Conservation (phyloP, 1,284 basidiomycete species). For the Lentinus polychrous region DNA sequence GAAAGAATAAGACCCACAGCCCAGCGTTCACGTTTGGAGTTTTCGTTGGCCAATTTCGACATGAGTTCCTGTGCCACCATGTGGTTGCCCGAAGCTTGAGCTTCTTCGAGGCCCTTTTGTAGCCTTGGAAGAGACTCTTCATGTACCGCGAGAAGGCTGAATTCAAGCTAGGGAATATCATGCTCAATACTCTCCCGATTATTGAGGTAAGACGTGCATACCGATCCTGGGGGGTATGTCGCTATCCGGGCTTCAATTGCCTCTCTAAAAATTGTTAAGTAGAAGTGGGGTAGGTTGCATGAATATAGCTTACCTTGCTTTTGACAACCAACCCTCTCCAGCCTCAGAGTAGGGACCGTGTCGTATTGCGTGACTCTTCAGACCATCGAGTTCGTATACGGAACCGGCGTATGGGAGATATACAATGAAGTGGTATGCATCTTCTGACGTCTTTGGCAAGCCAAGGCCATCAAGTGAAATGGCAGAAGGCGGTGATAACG, state of each 20-base stretch:
- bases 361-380: constrained; percentile 71
- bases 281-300: background rate
- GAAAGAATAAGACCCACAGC: constrained; percentile 47
- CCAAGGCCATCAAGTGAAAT: constrained; percentile 75
- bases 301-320: constrained; percentile 53
- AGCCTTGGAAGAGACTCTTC: constrained; percentile 72
- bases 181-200: constrained; percentile 2
- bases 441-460: constrained; percentile 67
- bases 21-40: constrained; percentile 73
- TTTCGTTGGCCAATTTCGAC: constrained; percentile 68
- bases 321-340: constrained; percentile 76
- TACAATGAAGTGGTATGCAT: constrained; percentile 91
- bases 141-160: constrained; percentile 82
- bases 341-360: constrained; percentile 65
- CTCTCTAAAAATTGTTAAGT: constrained; percentile 39
- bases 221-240: constrained; percentile 80
- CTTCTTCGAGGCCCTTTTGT: constrained; percentile 49
- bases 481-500: constrained; percentile 81
- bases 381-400: constrained; percentile 87
- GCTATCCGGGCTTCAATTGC: constrained; percentile 81
- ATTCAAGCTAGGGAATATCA: constrained; percentile 60
- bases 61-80: constrained; percentile 45
- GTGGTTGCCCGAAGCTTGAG: constrained; percentile 34
- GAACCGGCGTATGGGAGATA: constrained; percentile 80
- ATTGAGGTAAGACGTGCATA: constrained; percentile 34